Percentiles rank a stretch among this genome's conserved stretches.
Conservation (phyloP, 1,284 basidiomycete species). For the Vanrija sp. region DNA sequence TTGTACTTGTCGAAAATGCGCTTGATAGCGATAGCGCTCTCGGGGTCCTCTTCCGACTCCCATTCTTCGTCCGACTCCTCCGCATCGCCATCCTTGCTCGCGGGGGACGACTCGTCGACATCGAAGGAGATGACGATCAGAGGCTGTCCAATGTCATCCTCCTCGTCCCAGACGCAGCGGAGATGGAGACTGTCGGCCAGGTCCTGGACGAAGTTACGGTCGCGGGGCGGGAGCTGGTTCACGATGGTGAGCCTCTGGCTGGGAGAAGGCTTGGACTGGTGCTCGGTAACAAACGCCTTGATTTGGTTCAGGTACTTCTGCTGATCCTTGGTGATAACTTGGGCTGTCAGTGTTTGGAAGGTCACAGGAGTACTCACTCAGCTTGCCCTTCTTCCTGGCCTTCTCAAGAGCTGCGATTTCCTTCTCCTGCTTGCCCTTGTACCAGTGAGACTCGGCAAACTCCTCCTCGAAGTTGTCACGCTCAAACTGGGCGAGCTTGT, state of each 20-base stretch:
- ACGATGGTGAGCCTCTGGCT: constrained; percentile 60
- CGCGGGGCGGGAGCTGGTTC: constrained; percentile 71
- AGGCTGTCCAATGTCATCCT: constrained; percentile 69
- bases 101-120: constrained; percentile 48
- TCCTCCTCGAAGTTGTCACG: constrained; percentile 85
- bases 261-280: constrained; percentile 53
- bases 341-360: not conserved
- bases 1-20: constrained; percentile 84
- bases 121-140: constrained; percentile 54
- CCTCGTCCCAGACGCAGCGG: constrained; percentile 80
- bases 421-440: constrained; percentile 80
- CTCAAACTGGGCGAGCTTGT: constrained; percentile 85
- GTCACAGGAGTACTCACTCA: constrained; percentile 25
- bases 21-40: constrained; percentile 67
- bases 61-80: constrained; percentile 39
- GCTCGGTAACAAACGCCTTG: constrained; percentile 63
- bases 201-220: constrained; percentile 69
- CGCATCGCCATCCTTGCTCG: constrained; percentile 39
- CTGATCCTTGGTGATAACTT: constrained; percentile 70
- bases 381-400: constrained; percentile 46
- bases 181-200: constrained; percentile 73
- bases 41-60: constrained; percentile 53
- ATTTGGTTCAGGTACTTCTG: constrained; percentile 71
- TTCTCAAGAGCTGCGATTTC: constrained; percentile 56
- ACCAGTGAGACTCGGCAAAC: constrained; percentile 81